These are phyloP conservation scores for Encephalitozoon hellem DNA, from an alignment of 371 early-diverging fungal species.

Conservation along the genomic window DNA sequence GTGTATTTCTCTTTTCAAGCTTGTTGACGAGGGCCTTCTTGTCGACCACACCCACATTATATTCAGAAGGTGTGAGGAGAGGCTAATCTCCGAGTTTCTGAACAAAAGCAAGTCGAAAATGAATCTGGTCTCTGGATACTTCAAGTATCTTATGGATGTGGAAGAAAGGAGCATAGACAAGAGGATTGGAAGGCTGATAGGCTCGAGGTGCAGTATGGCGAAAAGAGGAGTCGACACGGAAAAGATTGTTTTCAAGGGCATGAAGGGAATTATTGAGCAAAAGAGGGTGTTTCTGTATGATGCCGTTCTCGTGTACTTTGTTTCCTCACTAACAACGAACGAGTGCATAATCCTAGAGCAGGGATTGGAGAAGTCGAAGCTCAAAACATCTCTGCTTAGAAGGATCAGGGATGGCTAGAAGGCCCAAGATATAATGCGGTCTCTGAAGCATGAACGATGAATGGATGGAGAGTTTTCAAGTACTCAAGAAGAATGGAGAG, in stretches of 20 bases:
- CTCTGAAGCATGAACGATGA: constrained; percentile 10
- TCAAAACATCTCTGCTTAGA: neutral
- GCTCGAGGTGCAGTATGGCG: neutral
- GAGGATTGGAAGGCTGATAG: neutral
- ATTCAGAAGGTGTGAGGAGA: neutral
- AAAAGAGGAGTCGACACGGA: neutral
- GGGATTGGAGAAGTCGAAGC: neutral
- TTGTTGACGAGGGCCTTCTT: constrained; percentile 8
- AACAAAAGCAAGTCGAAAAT: neutral
- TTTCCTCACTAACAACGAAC: constrained; percentile 22
- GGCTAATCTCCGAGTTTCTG: constrained; percentile 6
- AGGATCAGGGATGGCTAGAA: neutral
- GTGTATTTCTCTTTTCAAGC: constrained; percentile 22
- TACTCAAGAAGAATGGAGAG: constrained; percentile 19
- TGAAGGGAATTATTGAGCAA: neutral
- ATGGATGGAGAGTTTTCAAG: constrained; percentile 33
- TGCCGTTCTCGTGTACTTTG: constrained; percentile 22
- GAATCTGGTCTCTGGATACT: constrained; percentile 7
- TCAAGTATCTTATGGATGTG: constrained; percentile 1
- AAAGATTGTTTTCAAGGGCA: neutral
- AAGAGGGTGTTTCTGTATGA: constrained; percentile 15
- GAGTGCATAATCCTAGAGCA: constrained; percentile 39
- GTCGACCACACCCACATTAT: neutral
- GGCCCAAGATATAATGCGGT: neutral
- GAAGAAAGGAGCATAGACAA: neutral